Evolutionary conservation across 1,139 yeast genomes (phyloP).

Genomic region (Pichia inconspicua): DNA sequence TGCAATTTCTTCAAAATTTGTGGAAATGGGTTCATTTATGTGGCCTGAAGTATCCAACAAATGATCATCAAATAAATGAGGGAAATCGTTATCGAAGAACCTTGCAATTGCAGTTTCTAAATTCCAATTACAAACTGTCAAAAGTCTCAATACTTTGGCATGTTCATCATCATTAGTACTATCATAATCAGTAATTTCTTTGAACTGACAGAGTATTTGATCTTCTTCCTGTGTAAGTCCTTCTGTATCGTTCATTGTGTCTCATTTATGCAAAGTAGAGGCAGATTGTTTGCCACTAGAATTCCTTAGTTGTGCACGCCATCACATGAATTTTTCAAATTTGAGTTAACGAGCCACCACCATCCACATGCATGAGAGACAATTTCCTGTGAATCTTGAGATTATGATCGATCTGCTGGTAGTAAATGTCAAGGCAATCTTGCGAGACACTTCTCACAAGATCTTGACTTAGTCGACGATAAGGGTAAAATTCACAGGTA

Average conservation of each 20-base stretch:
- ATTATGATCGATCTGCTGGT: too few relatives aligned
- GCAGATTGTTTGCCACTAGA: neutral
- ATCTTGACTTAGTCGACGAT: neutral
- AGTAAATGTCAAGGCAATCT: neutral
- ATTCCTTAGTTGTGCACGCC: neutral
- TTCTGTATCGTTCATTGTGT: neutral
- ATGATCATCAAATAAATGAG: slow-evolving; percentile 20
- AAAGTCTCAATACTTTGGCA: slow-evolving; percentile 32
- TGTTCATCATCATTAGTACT: slow-evolving; percentile 31
- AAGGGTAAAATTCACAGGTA: neutral
- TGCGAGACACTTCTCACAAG: slow-evolving; percentile 5
- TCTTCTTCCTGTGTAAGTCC: slow-evolving; percentile 19
- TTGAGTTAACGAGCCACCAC: neutral
- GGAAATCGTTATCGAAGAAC: slow-evolving; percentile 43
- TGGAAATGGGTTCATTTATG: neutral
- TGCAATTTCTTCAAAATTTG: neutral
- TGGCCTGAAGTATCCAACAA: neutral
- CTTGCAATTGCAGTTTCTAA: slow-evolving; percentile 43
- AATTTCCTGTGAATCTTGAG: too few relatives aligned
- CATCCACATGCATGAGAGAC: too few relatives aligned
- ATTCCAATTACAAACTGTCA: slow-evolving; percentile 40
- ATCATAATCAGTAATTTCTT: slow-evolving; percentile 34
- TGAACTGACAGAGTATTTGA: slow-evolving; percentile 33
- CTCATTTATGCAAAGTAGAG: neutral
- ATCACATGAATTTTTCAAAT: neutral